phyloP scores from a whole-genome alignment of 2,329 filamentous ascomycete species.

The Epicoccum nigrum region DNA sequence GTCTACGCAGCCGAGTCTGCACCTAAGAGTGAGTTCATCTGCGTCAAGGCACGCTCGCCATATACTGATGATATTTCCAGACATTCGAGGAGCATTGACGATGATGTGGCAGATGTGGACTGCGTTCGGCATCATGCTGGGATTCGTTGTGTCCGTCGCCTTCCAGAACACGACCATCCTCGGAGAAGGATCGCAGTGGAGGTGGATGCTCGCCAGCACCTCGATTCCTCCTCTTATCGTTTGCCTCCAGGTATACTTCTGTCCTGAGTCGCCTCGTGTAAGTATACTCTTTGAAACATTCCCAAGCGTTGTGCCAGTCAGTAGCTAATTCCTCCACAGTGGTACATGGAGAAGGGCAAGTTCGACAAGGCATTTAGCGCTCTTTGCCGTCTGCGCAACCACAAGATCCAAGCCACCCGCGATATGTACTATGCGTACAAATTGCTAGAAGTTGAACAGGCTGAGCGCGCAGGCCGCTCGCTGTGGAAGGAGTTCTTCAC shows the following conservation, averaged over 20 bases:
- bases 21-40: constrained; percentile 45
- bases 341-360: constrained; percentile 45
- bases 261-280: constrained; percentile 27
- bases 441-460: constrained; percentile 45
- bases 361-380: constrained; percentile 41
- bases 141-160: constrained; percentile 40
- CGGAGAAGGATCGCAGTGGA: constrained; percentile 36
- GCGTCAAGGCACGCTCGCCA: not conserved
- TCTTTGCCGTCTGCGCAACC: constrained; percentile 60
- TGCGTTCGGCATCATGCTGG: constrained; percentile 43
- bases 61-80: not conserved
- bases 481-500: constrained; percentile 42
- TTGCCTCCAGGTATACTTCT: constrained; percentile 40
- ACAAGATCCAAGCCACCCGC: constrained; percentile 60
- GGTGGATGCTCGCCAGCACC: constrained; percentile 43
- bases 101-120: constrained; percentile 58
- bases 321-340: not conserved
- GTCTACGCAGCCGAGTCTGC: constrained; percentile 57
- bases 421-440: constrained; percentile 60
- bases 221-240: constrained; percentile 40
- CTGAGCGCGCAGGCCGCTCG: constrained; percentile 41
- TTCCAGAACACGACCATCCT: constrained; percentile 36
- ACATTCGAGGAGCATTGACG: not conserved
- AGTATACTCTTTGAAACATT: not conserved
- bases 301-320: too few relatives aligned